phyloP scores from a whole-genome alignment of 495 filamentous ascomycete species.

The Stereocaulon alpinum region DNA sequence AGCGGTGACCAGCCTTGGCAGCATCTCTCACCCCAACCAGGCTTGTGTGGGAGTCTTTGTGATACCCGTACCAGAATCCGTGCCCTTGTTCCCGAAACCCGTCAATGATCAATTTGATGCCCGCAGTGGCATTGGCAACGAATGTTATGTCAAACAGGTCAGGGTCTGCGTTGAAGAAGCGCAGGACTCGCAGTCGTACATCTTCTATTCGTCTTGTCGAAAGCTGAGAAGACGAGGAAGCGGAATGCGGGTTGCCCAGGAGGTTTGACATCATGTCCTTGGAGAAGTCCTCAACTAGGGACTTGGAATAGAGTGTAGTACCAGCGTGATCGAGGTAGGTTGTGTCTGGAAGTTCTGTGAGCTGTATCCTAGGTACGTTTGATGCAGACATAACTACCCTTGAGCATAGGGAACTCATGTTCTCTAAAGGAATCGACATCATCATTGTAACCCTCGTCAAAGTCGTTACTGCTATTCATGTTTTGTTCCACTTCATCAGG shows the following conservation, averaged over 20 bases:
- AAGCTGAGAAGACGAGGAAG: conserved; percentile 67
- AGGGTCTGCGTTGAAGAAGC: conserved; percentile 77
- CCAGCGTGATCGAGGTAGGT: conserved; percentile 92
- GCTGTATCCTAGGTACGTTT: not conserved
- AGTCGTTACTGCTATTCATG: conserved; percentile 8
- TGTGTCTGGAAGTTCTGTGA: conserved; percentile 42
- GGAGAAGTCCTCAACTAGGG: conserved; percentile 67
- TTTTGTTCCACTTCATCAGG: not conserved
- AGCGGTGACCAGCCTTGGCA: conserved; percentile 47
- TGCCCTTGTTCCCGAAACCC: conserved; percentile 50
- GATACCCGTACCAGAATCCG: conserved; percentile 76
- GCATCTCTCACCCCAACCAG: conserved; percentile 73
- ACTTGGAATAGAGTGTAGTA: conserved; percentile 71
- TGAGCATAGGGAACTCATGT: conserved; percentile 75
- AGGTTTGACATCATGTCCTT: conserved; percentile 65
- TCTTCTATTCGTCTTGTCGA: conserved; percentile 68
- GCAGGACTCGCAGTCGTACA: conserved; percentile 57
- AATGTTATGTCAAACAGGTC: conserved; percentile 81
- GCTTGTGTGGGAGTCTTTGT: conserved; percentile 80
- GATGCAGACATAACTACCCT: conserved; percentile 39
- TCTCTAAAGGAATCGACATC: conserved; percentile 58
- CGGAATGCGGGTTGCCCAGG: conserved; percentile 88
- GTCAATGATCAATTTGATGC: conserved; percentile 76
- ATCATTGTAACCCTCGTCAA: conserved; percentile 43
- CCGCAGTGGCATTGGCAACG: conserved; percentile 85